Conservation (phyloP, 2,329 filamentous ascomycete species). For the Aureobasidium namibiae region DNA sequence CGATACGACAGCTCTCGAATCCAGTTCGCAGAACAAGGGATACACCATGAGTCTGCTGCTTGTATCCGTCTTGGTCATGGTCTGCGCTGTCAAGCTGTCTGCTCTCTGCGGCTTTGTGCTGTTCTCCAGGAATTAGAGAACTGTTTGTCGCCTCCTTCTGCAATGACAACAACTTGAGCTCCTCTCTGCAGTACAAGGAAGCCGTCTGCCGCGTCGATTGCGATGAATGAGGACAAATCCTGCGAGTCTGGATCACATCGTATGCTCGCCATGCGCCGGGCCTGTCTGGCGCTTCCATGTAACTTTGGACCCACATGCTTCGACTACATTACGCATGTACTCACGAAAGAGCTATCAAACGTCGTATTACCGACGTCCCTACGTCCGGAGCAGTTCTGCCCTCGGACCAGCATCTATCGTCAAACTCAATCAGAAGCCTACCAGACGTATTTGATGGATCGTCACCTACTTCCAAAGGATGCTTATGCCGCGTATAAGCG, state of each 20-base stretch:
- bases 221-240: not conserved
- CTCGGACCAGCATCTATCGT: not conserved
- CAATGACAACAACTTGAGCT: not conserved
- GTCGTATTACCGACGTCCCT: not conserved
- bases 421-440: not conserved
- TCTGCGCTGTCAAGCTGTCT: slow-evolving; percentile 1
- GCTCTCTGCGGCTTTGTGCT: slow-evolving; percentile 1
- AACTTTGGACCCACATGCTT: not conserved
- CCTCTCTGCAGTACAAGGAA: not conserved
- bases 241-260: not conserved
- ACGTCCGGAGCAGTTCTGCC: not conserved
- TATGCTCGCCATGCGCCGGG: not conserved
- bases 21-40: not conserved
- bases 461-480: not conserved
- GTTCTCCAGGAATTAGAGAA: not conserved
- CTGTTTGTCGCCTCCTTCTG: not conserved
- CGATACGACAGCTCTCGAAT: not conserved
- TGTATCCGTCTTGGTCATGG: not conserved
- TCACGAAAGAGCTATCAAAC: not conserved
- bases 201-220: not conserved
- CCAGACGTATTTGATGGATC: not conserved
- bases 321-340: not conserved
- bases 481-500: not conserved
- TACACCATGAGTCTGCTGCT: slow-evolving; percentile 4
- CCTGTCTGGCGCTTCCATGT: not conserved